phyloP scores from a whole-genome alignment of 306 rosid species.

The Corylus heterophylla region DNA sequence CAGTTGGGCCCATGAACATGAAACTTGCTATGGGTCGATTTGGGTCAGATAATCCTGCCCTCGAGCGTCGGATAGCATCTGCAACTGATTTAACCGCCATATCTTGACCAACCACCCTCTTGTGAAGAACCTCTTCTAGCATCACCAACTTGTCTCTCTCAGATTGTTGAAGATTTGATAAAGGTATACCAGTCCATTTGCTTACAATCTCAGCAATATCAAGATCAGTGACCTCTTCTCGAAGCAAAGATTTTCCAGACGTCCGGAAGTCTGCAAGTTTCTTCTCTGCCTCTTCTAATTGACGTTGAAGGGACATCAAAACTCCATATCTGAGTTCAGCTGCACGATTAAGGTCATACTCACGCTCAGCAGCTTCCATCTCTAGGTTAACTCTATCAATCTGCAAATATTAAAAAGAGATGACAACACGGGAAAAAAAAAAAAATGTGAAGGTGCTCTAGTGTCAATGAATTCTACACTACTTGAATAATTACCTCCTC shows the following conservation, averaged over 20 bases:
- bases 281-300: constrained; percentile 77
- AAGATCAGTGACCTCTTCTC: constrained; percentile 91
- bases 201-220: constrained; percentile 91
- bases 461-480: not conserved
- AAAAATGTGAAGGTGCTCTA: not conserved
- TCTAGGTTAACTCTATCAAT: constrained; percentile 96
- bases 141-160: constrained; percentile 80
- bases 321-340: constrained; percentile 98
- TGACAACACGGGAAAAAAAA: not conserved
- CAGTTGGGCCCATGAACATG: constrained; percentile 99
- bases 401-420: constrained; percentile 40
- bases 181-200: constrained; percentile 91
- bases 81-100: constrained; percentile 84
- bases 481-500: constrained; percentile 64
- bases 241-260: constrained; percentile 70
- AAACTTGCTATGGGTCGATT: constrained; percentile 94
- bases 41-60: constrained; percentile 94
- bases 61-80: constrained; percentile 94
- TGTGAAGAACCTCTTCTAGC: constrained; percentile 77
- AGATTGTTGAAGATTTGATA: constrained; percentile 88
- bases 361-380: constrained; percentile 97
- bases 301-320: constrained; percentile 72
- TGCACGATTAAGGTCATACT: constrained; percentile 85
- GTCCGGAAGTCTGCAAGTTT: constrained; percentile 63
- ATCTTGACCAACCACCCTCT: constrained; percentile 78